Evolutionary conservation across 768 basidiomycete genomes (phyloP), one percentile per base, ranked within the genome.

Genomic region (Trametes cinnabarina): DNA sequence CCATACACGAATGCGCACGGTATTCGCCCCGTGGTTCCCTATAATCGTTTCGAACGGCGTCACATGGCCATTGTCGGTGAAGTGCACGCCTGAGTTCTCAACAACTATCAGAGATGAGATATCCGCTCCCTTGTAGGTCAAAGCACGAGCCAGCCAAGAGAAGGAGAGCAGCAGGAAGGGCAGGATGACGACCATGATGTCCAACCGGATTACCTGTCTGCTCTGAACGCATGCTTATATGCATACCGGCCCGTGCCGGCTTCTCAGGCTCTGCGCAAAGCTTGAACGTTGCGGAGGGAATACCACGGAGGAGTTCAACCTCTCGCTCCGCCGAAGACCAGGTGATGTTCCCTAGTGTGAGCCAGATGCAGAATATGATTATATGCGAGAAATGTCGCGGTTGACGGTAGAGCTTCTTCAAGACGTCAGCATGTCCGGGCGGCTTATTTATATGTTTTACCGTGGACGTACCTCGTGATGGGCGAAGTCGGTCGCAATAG

Each of bases 1-100:
- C 85, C 85, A 87, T 26, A 87, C 69, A 12, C 85, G 74, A 43
- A 85, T 80, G 12, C 85, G 79, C 9, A 81, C 84, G 7, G 83
- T 71, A 60, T 85, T 86, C 43, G 76, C 73, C 30, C 84, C 85
- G 58, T 83, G 79, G 46, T 76, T 76, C 11, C 69, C 68, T 7
- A 85, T 71, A 52, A 87, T 86, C 0, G 72, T 76, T 63, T 87
- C 84, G 57, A 84, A 78, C 1, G 71, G 61, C 46, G 64, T 55
- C 8, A 63, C 62, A 30, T 60, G 51, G 1, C 75, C 75, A 20
- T 69, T 66, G 57, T 82, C 80, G 23, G 76, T 74, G 70, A 78
- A 84, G 0, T 62, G 68, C 15, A 72, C 65, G 9, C 83, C 82
- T 1, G 74, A 65, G n/a, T 73, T 71, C 66, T 86, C 83, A 7